Evolutionary conservation across 164 flowering plant species (phyloP).

Genomic region (Protea cynaroides): DNA sequence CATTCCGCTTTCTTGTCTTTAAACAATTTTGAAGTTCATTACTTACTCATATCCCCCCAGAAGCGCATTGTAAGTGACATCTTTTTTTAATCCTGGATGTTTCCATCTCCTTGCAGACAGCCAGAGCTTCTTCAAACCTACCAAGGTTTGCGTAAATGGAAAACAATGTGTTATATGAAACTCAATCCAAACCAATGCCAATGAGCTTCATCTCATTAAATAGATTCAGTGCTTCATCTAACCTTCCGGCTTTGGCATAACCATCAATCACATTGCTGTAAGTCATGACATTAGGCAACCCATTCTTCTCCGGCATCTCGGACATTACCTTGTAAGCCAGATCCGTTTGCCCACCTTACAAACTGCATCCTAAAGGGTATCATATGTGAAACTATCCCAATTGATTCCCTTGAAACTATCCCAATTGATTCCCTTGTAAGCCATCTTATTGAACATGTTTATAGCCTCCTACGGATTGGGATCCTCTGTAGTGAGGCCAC

Average conservation of each 20-base stretch:
- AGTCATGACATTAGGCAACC: constrained; percentile 84
- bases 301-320: constrained; percentile 63
- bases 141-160: constrained; percentile 82
- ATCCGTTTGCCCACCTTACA: constrained; percentile 94
- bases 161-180: constrained; percentile 75
- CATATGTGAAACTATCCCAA: no score
- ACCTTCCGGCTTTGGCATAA: constrained; percentile 72
- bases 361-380: constrained; percentile 79
- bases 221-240: constrained; percentile 73
- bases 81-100: constrained; percentile 65
- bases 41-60: constrained; percentile 85
- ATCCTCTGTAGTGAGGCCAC: no score
- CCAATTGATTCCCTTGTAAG: constrained; percentile 56
- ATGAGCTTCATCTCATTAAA: constrained; percentile 70
- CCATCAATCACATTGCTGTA: constrained; percentile 95
- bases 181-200: constrained; percentile 72
- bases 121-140: constrained; percentile 70
- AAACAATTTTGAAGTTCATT: constrained; percentile 58
- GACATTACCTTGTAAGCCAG: constrained; percentile 69
- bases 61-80: constrained; percentile 90
- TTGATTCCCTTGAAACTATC: no score
- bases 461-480: no score
- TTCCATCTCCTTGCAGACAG: constrained; percentile 81
- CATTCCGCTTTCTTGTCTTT: constrained; percentile 56
- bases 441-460: constrained; percentile 72